These are phyloP conservation scores for Trichocomaceae sp. DNA, from an alignment of 2,329 filamentous ascomycete genomes.

Conservation along the genomic window DNA sequence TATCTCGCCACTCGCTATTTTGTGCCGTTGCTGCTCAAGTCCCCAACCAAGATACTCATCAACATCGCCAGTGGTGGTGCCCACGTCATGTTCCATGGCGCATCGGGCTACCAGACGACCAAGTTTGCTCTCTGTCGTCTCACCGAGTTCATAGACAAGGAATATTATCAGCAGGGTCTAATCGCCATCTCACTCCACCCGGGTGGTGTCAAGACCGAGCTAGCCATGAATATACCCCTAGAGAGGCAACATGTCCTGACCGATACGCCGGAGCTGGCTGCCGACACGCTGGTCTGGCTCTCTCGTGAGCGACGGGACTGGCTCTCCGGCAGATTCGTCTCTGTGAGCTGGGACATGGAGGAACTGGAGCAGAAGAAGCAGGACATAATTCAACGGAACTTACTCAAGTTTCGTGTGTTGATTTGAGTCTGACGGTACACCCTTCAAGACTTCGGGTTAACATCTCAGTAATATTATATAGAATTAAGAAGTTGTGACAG, in stretches of 20 bases:
- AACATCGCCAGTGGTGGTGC: conserved; percentile 41
- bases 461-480: no score
- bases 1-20: conserved; percentile 42
- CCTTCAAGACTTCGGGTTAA: not conserved
- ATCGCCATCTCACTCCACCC: conserved; percentile 39
- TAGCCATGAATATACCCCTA: conserved; percentile 27
- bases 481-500: no score
- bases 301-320: conserved; percentile 39
- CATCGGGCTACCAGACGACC: conserved; percentile 41
- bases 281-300: conserved; percentile 42
- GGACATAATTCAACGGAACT: conserved; percentile 27
- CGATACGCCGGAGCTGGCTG: conserved; percentile 37
- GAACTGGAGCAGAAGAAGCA: conserved; percentile 38
- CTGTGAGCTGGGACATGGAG: conserved; percentile 44
- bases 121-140: conserved; percentile 48
- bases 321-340: conserved; percentile 42
- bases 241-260: conserved; percentile 20
- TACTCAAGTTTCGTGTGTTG: conserved; percentile 16
- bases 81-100: conserved; percentile 29
- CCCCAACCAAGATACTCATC: conserved; percentile 37
- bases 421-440: not conserved
- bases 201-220: conserved; percentile 35
- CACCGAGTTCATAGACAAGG: conserved; percentile 42
- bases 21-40: conserved; percentile 34
- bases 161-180: conserved; percentile 41